These are phyloP conservation scores for Corchorus olitorius DNA, from an alignment of 345 rosid genomes.

Conservation along the genomic window DNA sequence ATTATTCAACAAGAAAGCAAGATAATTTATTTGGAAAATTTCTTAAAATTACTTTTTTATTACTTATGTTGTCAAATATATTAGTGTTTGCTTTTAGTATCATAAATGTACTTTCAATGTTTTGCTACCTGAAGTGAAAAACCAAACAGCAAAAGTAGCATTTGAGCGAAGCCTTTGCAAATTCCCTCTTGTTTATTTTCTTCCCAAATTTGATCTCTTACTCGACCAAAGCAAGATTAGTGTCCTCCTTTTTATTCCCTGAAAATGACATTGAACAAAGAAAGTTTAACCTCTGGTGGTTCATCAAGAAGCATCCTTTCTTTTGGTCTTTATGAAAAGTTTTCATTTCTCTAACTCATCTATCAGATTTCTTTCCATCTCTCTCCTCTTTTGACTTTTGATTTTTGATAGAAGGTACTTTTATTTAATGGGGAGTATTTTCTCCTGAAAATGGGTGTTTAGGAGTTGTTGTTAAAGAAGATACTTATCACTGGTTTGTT, in stretches of 20 bases:
- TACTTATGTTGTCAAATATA: neutral
- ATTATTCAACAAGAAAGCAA: too few relatives aligned
- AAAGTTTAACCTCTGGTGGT: neutral
- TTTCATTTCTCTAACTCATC: neutral
- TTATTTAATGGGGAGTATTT: neutral
- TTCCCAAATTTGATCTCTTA: neutral
- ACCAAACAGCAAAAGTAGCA: neutral
- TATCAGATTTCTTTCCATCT: neutral
- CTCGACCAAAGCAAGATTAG: neutral
- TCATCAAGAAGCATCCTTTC: neutral
- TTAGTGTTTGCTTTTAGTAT: neutral
- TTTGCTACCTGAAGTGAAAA: neutral
- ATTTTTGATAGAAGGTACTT: neutral
- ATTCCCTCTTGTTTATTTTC: neutral
- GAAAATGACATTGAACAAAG: neutral
- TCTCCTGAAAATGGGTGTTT: neutral
- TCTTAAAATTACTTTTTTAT: neutral
- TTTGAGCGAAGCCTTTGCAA: neutral
- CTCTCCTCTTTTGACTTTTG: too few relatives aligned
- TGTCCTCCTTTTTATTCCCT: neutral
- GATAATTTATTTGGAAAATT: neutral
- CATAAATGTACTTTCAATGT: neutral
- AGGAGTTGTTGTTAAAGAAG: neutral
- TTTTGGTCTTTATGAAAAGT: neutral
- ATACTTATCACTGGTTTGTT: conserved; percentile 18